Base-by-base conservation (phyloP, 371 early-diverging fungal species). In the Lichtheimia hyalospora region DNA sequence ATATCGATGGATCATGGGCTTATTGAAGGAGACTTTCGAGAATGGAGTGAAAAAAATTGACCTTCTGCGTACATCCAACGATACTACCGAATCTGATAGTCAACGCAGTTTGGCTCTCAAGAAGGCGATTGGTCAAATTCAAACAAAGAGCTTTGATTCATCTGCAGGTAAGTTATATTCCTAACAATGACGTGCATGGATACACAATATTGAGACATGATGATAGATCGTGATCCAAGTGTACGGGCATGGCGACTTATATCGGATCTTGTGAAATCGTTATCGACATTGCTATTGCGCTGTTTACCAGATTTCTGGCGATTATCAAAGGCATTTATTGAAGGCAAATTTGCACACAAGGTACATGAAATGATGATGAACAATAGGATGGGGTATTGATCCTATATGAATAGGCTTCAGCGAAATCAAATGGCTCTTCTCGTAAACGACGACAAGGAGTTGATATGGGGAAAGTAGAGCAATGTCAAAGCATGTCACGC, bases 281-380 rank as follows among this genome's bases (percentile, higher is more conserved):
- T 93, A 3, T 93, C 93, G 1, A 83, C 87, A 34, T 71, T 92
- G 4, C 64, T 97, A 18, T 59, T 85, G n/a, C 84, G 85, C 12
- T 82, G 88, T 44, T 66, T 97, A 58, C 96, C 95, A n/a, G 94
- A 93, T 59, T 96, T 97, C 74, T 96, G 97, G 94, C 86, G 89
- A 67, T 66, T 95, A 2, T 90, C 92, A 39, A 84, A 83, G 53
- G 84, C 92, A 2, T 96, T 86, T 63, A 89, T 90, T 64, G 96
- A 95, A 50, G 92, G 93, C 44, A 85, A 90, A 64, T 89, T 92
- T 58, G 78, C 83, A 44, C 74, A 70, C 41, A 84, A 82, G 69
- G 73, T 76, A 63, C 48, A 49, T 13, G 8, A 16, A n/a, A 51
- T 5, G 20, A 12, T 21, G 16, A 3, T 12, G 24, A 20, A 42